These are phyloP conservation scores for Puccinia horiana DNA, from an alignment of 1,284 basidiomycete genomes.

Conservation along the genomic window DNA sequence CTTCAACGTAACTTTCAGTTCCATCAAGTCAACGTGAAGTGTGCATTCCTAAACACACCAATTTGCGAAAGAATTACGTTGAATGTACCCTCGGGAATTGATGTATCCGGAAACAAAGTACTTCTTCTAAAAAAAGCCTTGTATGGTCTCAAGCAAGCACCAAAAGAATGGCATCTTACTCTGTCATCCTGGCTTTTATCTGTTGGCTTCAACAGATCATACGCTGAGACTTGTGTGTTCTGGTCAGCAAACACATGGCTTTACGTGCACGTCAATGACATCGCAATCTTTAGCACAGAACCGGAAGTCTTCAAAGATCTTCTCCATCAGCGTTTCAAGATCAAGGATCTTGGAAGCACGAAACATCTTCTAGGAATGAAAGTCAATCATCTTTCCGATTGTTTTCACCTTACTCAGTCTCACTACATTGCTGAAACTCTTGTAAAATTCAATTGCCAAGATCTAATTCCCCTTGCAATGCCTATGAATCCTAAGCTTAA, in stretches of 20 bases:
- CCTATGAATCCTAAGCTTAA: not conserved
- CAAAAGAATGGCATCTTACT: not conserved
- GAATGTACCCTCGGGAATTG: not conserved
- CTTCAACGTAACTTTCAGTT: not conserved
- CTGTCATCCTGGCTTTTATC: not conserved
- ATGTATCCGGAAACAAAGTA: too few species aligned
- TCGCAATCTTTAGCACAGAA: too few species aligned
- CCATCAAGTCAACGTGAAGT: not conserved
- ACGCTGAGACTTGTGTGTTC: too few species aligned
- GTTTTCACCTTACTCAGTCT: not conserved
- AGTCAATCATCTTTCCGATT: not conserved
- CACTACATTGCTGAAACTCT: slow-evolving; percentile 1
- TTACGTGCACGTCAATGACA: not conserved
- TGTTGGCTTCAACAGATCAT: not conserved
- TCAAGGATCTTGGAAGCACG: too few species aligned
- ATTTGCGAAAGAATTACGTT: not conserved
- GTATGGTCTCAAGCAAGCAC: not conserved
- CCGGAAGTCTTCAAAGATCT: too few species aligned
- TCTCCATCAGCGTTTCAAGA: too few species aligned
- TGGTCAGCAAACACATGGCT: not conserved
- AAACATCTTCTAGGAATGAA: not conserved
- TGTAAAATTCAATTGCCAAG: not conserved
- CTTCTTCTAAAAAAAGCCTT: not conserved
- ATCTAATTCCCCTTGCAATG: not conserved
- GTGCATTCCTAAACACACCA: not conserved